Conservation (phyloP, 768 basidiomycete species). For the Cantharellus anzutake region DNA sequence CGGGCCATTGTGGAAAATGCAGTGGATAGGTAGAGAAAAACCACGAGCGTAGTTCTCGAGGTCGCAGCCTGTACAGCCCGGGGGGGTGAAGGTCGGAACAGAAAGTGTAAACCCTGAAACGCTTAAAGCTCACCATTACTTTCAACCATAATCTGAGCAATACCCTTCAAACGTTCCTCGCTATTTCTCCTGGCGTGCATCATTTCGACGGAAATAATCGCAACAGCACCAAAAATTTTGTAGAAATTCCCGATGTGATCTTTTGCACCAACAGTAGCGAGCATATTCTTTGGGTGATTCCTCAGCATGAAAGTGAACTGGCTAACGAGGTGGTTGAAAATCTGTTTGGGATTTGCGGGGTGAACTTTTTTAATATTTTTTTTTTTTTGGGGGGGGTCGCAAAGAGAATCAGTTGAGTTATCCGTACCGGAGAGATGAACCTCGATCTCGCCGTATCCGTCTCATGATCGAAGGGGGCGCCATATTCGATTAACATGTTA, state of each 20-base stretch:
- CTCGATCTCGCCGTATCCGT: not conserved
- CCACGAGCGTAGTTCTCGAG: not conserved
- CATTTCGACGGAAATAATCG: not conserved
- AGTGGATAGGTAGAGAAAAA: not conserved
- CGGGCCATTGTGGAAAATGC: not conserved
- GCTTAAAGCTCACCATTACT: not conserved
- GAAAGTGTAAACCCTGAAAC: not conserved
- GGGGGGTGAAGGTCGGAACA: not conserved
- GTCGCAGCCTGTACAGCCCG: not conserved
- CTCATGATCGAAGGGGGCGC: not conserved
- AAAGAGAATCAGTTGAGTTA: not conserved
- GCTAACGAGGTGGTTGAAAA: not conserved
- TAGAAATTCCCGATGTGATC: not conserved
- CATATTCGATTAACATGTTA: not conserved
- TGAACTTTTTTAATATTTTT: not conserved
- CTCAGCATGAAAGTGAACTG: not conserved
- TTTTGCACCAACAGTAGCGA: not conserved
- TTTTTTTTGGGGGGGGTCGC: not conserved
- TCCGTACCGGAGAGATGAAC: not conserved
- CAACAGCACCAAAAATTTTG: not conserved
- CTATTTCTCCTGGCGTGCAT: not conserved
- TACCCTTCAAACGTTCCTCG: not conserved
- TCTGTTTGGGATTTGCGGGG: not conserved
- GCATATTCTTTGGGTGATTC: not conserved
- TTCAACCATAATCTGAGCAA: not conserved